phyloP scores from a whole-genome alignment of 345 rosid genomes.

The Passiflora organensis region DNA sequence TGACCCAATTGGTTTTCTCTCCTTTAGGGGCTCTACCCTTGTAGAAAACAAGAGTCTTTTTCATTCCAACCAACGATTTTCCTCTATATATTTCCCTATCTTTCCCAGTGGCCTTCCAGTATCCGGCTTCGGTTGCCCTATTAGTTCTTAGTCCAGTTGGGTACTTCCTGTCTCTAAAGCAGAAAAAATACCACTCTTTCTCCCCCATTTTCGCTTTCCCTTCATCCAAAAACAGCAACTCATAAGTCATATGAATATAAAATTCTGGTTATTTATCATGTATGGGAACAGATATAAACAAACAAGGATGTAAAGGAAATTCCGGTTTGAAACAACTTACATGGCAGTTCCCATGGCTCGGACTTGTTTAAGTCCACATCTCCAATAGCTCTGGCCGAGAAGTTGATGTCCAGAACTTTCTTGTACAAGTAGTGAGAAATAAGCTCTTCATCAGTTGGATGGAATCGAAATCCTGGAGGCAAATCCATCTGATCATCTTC shows the following conservation, averaged over 20 bases:
- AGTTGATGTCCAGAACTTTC: conserved; percentile 55
- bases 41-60: conserved; percentile 88
- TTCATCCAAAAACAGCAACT: conserved; percentile 20
- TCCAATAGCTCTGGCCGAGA: conserved; percentile 72
- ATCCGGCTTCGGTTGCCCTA: conserved; percentile 84
- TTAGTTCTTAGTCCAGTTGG: conserved; percentile 86
- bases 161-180: conserved; percentile 80
- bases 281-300: neutral
- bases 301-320: neutral
- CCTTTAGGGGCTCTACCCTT: conserved; percentile 93
- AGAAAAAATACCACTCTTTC: conserved; percentile 95
- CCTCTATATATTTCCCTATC: conserved; percentile 75
- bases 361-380: conserved; percentile 93
- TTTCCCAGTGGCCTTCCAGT: conserved; percentile 97
- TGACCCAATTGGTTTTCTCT: conserved; percentile 79
- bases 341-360: conserved; percentile 96
- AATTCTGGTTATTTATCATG: neutral
- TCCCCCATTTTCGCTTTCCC: conserved; percentile 97
- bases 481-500: conserved; percentile 71
- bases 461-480: conserved; percentile 91
- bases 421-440: conserved; percentile 67
- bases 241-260: neutral
- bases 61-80: conserved; percentile 83
- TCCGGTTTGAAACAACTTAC: conserved; percentile 32
- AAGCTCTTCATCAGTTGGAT: conserved; percentile 96